Evolutionary conservation across 2,329 filamentous ascomycete genomes (phyloP).

Genomic region (Sporothrix sp.): DNA sequence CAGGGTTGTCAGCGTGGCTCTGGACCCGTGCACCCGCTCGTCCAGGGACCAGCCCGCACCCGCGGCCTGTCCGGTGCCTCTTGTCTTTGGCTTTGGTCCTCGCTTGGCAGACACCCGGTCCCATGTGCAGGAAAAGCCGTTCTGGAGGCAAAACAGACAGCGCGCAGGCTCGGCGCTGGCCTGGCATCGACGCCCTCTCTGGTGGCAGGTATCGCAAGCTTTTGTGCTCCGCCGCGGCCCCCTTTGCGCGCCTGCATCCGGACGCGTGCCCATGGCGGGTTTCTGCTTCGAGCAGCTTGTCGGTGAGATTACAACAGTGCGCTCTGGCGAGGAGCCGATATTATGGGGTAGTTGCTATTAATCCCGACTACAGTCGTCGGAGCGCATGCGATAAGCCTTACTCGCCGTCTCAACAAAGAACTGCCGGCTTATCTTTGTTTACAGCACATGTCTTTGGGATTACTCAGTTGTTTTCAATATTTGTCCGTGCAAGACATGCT

Average conservation of each 20-base stretch:
- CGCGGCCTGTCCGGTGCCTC: no score
- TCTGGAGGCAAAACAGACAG: conserved; percentile 1
- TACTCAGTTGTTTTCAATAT: no score
- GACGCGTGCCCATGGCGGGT: neutral
- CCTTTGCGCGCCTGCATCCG: neutral
- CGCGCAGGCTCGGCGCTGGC: neutral
- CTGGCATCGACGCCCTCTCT: conserved; percentile 4
- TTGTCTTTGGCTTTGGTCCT: conserved; percentile 3
- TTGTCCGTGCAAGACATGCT: no score
- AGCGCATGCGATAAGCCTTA: no score
- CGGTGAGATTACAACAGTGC: no score
- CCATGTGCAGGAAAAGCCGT: conserved; percentile 3
- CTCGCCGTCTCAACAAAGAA: no score
- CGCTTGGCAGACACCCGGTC: conserved; percentile 4
- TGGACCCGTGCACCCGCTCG: neutral
- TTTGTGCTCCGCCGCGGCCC: neutral
- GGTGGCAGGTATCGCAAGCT: conserved; percentile 10
- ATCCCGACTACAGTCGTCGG: no score
- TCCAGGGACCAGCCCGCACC: neutral
- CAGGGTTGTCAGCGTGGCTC: neutral
- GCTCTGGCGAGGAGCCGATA: no score
- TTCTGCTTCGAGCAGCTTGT: no score
- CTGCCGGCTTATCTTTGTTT: no score
- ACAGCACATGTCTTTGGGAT: no score
- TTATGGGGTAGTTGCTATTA: no score